Evolutionary conservation across 345 rosid species (phyloP).

Genomic region (Pugionium cornutum): DNA sequence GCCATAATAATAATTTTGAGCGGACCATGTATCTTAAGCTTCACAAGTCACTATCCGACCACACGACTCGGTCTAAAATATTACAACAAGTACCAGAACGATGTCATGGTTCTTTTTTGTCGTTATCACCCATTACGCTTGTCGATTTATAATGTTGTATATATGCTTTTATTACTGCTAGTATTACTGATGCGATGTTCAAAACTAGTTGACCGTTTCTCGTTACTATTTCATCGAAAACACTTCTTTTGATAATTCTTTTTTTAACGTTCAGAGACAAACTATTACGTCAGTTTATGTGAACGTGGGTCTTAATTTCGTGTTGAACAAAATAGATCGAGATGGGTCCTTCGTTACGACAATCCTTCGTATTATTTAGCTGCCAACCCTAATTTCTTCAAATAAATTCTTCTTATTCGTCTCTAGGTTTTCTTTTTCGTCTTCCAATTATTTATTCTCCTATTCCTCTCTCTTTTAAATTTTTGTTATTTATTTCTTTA

Average conservation of each 20-base stretch:
- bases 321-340: not conserved
- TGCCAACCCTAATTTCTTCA: constrained; percentile 5
- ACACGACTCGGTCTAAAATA: constrained; percentile 18
- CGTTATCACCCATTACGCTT: not conserved
- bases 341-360: constrained; percentile 27
- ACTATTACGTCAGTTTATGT: constrained; percentile 6
- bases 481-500: not conserved
- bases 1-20: too few species aligned
- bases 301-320: constrained; percentile 19
- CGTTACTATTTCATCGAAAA: constrained; percentile 6
- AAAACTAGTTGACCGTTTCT: constrained; percentile 13
- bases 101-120: not conserved
- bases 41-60: not conserved
- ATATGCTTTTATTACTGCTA: not conserved
- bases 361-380: constrained; percentile 16
- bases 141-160: not conserved
- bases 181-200: constrained; percentile 14
- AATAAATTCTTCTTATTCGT: constrained; percentile 14
- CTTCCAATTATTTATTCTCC: constrained; percentile 15
- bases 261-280: constrained; percentile 8
- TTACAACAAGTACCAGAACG: constrained; percentile 7
- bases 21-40: too few species aligned
- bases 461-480: constrained; percentile 7
- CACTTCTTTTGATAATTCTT: not conserved
- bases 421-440: not conserved